phyloP scores from a whole-genome alignment of 2,329 filamentous ascomycete genomes.

The Aspergillus piperis region DNA sequence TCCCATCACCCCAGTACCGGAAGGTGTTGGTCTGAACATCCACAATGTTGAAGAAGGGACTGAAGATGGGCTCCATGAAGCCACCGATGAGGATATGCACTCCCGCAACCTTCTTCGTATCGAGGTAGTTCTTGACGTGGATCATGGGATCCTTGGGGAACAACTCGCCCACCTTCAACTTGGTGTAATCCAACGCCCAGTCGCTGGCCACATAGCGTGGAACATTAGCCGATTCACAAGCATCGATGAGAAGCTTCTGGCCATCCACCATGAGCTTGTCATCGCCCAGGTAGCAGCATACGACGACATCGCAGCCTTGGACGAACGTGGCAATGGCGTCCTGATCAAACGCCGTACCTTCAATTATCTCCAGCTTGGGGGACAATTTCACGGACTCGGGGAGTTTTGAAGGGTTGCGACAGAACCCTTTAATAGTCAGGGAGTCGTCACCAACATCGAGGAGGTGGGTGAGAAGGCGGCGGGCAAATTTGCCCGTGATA shows the following conservation, averaged over 20 bases:
- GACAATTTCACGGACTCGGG: conserved; percentile 16
- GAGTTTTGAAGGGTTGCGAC: conserved; percentile 32
- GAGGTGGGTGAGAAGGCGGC: conserved; percentile 29
- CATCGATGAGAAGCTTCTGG: conserved; percentile 46
- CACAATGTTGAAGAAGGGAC: conserved; percentile 25
- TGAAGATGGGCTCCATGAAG: conserved; percentile 38
- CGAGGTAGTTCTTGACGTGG: conserved; percentile 42
- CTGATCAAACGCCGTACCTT: conserved; percentile 30
- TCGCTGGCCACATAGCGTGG: conserved; percentile 46
- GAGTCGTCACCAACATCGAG: conserved; percentile 24
- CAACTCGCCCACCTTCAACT: conserved; percentile 40
- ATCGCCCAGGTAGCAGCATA: conserved; percentile 47
- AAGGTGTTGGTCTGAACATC: conserved; percentile 29
- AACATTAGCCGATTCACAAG: conserved; percentile 38
- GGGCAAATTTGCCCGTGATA: conserved; percentile 39
- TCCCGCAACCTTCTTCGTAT: conserved; percentile 39
- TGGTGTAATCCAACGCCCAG: conserved; percentile 44
- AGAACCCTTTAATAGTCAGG: conserved; percentile 29
- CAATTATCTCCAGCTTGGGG: conserved; percentile 18
- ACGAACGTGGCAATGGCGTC: conserved; percentile 30
- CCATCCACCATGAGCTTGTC: conserved; percentile 44
- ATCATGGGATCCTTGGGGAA: conserved; percentile 46
- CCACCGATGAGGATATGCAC: conserved; percentile 46
- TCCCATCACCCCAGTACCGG: conserved; percentile 39
- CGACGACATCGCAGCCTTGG: conserved; percentile 36